Base-by-base conservation (phyloP, 768 basidiomycete species). In the Lepiota venenata region DNA sequence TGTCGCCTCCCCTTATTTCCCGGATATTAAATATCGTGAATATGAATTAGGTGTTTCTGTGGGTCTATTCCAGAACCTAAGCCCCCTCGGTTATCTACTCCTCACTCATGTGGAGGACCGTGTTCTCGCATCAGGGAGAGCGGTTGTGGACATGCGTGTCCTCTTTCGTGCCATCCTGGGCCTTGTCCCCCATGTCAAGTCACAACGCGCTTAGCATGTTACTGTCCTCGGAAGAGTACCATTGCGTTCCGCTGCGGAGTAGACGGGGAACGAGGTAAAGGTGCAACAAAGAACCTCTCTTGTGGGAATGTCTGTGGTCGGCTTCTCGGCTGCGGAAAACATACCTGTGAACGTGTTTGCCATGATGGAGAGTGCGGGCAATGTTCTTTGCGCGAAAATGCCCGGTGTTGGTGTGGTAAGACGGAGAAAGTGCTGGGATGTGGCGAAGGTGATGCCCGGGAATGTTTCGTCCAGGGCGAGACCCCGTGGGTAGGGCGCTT, bases 181-280 rank as follows among this genome's bases (percentile, higher is more conserved):
- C 97, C 96, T 0, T 99, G 97, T 70, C 95, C 95, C 0, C 93
- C 93, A 0, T 99, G 97, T 64, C 81, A 84, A 57, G 80, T 96
- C 10, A 90, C 88, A 4, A 82, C 88, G 0, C 79, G 82, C 40
- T 70, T 84, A n/a, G 72, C 77, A 1, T 99, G 97, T 65, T 85
- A 90, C 47, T 98, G 94, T 58, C 75, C 75, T n/a, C 79, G 80
- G 44, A 78, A 82, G 56, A 76, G 81, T 32, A 67, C 72, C 1
- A 71, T 88, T 44, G 75, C 81, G 0, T 77, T 85, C 58, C 74
- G 82, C 4, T 88, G 88, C 66, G 81, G 83, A 7, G 58, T 66
- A 1, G 71, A 70, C 50, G 72, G 56, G 49, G 75, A 41, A 62
- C 32, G 32, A 42, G 70, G 62, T 4, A 68, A 59, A 27, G 50